A percentile compares a stretch with the other conserved stretches of the same genome.
Evolutionary conservation across 2,329 filamentous ascomycete species (phyloP).

Genomic region (Blastomyces parvus): DNA sequence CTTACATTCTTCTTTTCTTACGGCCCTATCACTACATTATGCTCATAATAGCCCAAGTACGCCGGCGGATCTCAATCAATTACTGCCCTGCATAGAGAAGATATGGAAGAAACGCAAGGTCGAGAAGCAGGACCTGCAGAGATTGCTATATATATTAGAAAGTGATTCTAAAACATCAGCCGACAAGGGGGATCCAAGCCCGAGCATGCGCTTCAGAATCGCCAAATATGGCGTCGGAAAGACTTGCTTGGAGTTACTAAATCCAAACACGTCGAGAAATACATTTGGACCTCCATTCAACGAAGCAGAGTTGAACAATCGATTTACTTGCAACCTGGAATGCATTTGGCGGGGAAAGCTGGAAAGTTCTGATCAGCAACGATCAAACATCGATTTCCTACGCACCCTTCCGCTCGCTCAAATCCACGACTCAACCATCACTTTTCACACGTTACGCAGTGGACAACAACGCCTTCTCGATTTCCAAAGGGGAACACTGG

Average conservation of each 20-base stretch:
- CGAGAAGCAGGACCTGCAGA: constrained; percentile 54
- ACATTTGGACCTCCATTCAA: constrained; percentile 24
- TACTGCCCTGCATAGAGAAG: constrained; percentile 55
- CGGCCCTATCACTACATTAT: constrained; percentile 58
- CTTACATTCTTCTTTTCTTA: constrained; percentile 58
- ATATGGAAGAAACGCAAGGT: constrained; percentile 65
- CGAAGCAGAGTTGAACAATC: constrained; percentile 40
- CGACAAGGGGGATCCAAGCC: not conserved
- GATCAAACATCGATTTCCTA: constrained; percentile 24
- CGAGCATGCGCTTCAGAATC: constrained; percentile 26
- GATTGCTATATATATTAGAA: constrained; percentile 50
- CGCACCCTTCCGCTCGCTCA: constrained; percentile 25
- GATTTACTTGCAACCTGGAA: constrained; percentile 43
- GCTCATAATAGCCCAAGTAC: constrained; percentile 57
- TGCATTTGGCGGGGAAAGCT: constrained; percentile 37
- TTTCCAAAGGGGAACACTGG: constrained; percentile 32
- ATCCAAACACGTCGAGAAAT: constrained; percentile 7
- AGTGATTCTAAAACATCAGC: constrained; percentile 7
- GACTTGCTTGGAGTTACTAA: constrained; percentile 29
- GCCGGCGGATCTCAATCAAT: constrained; percentile 53
- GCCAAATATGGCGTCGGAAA: constrained; percentile 34
- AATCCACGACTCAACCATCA: constrained; percentile 31
- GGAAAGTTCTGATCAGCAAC: constrained; percentile 25
- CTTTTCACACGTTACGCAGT: constrained; percentile 28
- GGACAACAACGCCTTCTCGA: constrained; percentile 35